phyloP scores from a whole-genome alignment of 805 yeast genomes.

The Yamadazyma kitorensis region DNA sequence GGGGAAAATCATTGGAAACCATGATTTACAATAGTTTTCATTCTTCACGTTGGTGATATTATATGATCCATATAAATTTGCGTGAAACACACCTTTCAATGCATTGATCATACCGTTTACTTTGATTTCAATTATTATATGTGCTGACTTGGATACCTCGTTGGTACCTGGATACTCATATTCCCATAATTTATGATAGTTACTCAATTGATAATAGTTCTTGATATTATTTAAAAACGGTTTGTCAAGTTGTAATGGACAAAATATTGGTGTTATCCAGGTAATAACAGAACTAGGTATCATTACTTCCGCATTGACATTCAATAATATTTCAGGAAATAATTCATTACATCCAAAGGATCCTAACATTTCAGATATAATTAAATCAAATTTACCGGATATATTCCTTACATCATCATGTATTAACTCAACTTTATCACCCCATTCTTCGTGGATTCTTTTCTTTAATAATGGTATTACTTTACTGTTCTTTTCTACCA shows the following conservation, averaged over 20 bases:
- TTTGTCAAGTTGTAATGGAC: not conserved
- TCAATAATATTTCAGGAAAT: conserved; percentile 67
- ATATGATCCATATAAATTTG: conserved; percentile 61
- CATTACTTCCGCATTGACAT: conserved; percentile 20
- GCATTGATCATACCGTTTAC: conserved; percentile 65
- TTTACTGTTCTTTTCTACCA: conserved; percentile 62
- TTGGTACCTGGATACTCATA: conserved; percentile 10
- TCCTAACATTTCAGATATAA: conserved; percentile 81
- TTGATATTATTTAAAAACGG: conserved; percentile 11
- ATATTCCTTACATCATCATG: conserved; percentile 56
- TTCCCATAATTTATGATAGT: conserved; percentile 8
- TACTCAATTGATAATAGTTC: conserved; percentile 9
- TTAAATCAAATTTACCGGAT: conserved; percentile 41
- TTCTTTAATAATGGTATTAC: conserved; percentile 5
- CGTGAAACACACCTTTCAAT: conserved; percentile 70
- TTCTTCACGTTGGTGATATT: conserved; percentile 49
- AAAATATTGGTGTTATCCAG: conserved; percentile 61
- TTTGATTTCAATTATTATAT: conserved; percentile 35
- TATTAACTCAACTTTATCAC: conserved; percentile 46
- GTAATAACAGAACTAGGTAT: conserved; percentile 52
- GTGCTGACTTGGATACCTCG: conserved; percentile 1
- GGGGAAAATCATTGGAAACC: conserved; percentile 40
- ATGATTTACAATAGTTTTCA: conserved; percentile 26
- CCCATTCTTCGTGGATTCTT: conserved; percentile 42
- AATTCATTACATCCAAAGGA: conserved; percentile 92